phyloP scores from a whole-genome alignment of 306 rosid genomes.

The Malus sieversii region DNA sequence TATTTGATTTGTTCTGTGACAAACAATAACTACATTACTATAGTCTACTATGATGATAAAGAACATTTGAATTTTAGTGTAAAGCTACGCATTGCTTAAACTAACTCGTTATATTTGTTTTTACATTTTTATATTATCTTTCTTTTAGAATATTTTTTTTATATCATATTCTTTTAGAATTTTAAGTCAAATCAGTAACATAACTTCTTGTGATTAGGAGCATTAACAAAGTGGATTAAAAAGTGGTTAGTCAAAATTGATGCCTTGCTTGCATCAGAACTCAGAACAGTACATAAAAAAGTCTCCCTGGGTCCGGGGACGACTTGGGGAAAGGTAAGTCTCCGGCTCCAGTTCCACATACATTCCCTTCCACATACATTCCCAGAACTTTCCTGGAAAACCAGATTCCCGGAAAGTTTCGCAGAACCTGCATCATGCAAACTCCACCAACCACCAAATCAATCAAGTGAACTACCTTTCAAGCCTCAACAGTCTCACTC shows the following conservation, averaged over 20 bases:
- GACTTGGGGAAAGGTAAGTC: background rate
- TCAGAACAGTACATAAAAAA: background rate
- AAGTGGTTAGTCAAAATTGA: background rate
- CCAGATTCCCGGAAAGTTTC: constrained; percentile 4
- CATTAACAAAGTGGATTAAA: background rate
- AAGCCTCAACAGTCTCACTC: background rate
- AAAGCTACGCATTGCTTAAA: too few relatives aligned
- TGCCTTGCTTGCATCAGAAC: background rate
- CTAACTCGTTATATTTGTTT: too few relatives aligned
- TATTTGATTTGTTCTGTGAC: too few relatives aligned
- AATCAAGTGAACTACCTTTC: background rate
- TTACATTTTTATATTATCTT: too few relatives aligned
- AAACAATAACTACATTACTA: too few relatives aligned
- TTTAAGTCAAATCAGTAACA: background rate
- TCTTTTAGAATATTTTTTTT: too few relatives aligned
- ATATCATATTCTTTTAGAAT: background rate
- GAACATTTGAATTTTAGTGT: too few relatives aligned
- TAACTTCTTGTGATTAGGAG: background rate
- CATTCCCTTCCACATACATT: constrained; percentile 4
- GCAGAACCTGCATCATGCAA: constrained; percentile 2
- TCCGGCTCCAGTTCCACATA: background rate
- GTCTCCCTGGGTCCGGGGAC: background rate
- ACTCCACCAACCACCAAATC: background rate
- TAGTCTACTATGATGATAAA: too few relatives aligned
- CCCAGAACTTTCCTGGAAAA: constrained; percentile 37